These are phyloP conservation scores for Teunomyces tritomae DNA, from an alignment of 805 yeast genomes.

Conservation along the genomic window DNA sequence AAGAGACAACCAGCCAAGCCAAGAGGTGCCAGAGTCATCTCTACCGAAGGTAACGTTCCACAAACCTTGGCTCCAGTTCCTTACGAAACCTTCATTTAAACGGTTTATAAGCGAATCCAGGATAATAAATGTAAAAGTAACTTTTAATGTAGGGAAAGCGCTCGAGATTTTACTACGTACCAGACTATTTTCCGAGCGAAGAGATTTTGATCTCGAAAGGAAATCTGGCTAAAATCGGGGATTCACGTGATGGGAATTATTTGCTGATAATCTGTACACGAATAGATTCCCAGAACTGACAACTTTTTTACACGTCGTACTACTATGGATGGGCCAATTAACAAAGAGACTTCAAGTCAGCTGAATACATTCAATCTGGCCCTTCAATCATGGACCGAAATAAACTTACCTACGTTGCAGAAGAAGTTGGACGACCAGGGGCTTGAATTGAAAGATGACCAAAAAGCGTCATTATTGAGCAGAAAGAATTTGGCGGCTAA, in stretches of 20 bases:
- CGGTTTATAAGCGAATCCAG: slow-evolving; percentile 4
- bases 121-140: slow-evolving; percentile 11
- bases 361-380: slow-evolving; percentile 34
- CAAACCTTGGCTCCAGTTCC: slow-evolving; percentile 99
- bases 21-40: slow-evolving; percentile 85
- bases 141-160: background rate
- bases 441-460: slow-evolving; percentile 65
- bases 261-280: background rate
- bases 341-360: background rate
- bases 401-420: slow-evolving; percentile 70
- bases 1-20: slow-evolving; percentile 99
- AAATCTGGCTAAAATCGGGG: background rate
- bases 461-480: slow-evolving; percentile 61
- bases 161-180: too few species aligned
- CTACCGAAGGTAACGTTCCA: slow-evolving; percentile 81
- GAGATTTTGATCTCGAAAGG: too few species aligned
- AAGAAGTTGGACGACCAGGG: slow-evolving; percentile 72
- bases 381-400: slow-evolving; percentile 69
- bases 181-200: too few species aligned
- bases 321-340: background rate
- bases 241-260: background rate
- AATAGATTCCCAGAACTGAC: background rate
- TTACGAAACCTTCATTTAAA: slow-evolving; percentile 98
- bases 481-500: slow-evolving; percentile 76
- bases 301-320: background rate